These are phyloP conservation scores for Mucor racemosus DNA, from an alignment of 371 early-diverging fungal genomes.

Conservation along the genomic window DNA sequence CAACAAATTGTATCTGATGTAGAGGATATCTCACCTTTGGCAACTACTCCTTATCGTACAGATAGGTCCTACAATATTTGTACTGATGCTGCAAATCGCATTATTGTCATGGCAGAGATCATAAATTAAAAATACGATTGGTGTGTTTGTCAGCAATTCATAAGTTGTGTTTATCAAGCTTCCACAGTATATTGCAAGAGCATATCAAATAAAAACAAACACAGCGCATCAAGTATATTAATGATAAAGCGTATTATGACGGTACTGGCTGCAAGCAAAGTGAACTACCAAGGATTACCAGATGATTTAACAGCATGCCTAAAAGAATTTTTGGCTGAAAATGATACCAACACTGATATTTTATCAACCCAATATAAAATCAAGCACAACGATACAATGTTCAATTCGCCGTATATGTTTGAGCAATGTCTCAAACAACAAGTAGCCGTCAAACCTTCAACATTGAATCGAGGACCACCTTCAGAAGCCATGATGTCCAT, in stretches of 20 bases:
- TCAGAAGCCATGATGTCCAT: conserved; percentile 24
- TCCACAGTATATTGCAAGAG: conserved; percentile 50
- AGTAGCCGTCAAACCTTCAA: neutral
- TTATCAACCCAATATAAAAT: neutral
- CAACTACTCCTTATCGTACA: conserved; percentile 23
- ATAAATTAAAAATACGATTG: conserved; percentile 43
- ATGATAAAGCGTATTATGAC: conserved; percentile 51
- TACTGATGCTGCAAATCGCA: conserved; percentile 51
- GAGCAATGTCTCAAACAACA: conserved; percentile 24
- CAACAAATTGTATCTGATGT: neutral
- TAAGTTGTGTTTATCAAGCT: conserved; percentile 49
- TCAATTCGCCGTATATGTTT: conserved; percentile 39
- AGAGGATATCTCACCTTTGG: conserved; percentile 7
- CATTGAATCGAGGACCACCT: conserved; percentile 8
- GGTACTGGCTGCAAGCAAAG: conserved; percentile 33
- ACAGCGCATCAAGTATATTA: conserved; percentile 23
- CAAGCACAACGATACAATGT: conserved; percentile 36
- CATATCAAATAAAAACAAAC: conserved; percentile 28
- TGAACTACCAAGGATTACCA: conserved; percentile 46
- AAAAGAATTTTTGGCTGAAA: conserved; percentile 41
- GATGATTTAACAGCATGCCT: conserved; percentile 48
- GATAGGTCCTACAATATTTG: conserved; percentile 45
- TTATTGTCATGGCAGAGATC: conserved; percentile 40
- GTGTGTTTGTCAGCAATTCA: conserved; percentile 54
- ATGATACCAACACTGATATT: conserved; percentile 25